A percentile compares a stretch with the other conserved stretches of the same genome.
phyloP scores from a whole-genome alignment of 2,329 filamentous ascomycete species.

The Colletotrichum brevisporum region DNA sequence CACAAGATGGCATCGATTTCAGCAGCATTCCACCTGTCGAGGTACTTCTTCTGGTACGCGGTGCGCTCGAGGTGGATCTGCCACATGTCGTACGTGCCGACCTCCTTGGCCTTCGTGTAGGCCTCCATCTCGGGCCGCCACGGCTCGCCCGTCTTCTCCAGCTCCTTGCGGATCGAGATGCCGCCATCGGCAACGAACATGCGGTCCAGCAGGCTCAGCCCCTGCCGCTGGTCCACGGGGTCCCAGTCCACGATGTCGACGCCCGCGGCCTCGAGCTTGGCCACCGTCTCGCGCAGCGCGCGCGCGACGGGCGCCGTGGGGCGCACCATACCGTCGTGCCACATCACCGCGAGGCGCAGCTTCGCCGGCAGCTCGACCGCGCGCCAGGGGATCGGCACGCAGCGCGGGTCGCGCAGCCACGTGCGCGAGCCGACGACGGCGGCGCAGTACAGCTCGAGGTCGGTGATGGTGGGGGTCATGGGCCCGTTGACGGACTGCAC shows the following conservation, averaged over 20 bases:
- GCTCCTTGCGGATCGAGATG: constrained; percentile 54
- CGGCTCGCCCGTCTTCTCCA: constrained; percentile 60
- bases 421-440: constrained; percentile 65
- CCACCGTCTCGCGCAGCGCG: constrained; percentile 62
- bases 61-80: constrained; percentile 60
- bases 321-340: constrained; percentile 74
- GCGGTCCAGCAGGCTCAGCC: constrained; percentile 53
- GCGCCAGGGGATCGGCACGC: constrained; percentile 72
- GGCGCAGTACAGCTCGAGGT: constrained; percentile 69
- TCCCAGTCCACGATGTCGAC: constrained; percentile 69
- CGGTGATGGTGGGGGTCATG: constrained; percentile 68
- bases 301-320: constrained; percentile 77
- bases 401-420: constrained; percentile 70
- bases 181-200: constrained; percentile 67
- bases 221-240: constrained; percentile 56
- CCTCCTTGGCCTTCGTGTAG: constrained; percentile 52
- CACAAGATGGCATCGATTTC: constrained; percentile 74
- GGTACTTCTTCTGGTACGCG: constrained; percentile 60
- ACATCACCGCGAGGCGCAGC: constrained; percentile 73
- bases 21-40: constrained; percentile 61
- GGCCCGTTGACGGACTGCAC: constrained; percentile 76
- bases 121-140: constrained; percentile 54
- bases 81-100: constrained; percentile 63
- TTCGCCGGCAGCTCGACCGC: constrained; percentile 50
- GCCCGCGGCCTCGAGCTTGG: constrained; percentile 59